Percentiles rank a stretch among this genome's conserved stretches.
Evolutionary conservation across 257 asterid genomes (phyloP).

Genomic region (Coffea eugenioides): DNA sequence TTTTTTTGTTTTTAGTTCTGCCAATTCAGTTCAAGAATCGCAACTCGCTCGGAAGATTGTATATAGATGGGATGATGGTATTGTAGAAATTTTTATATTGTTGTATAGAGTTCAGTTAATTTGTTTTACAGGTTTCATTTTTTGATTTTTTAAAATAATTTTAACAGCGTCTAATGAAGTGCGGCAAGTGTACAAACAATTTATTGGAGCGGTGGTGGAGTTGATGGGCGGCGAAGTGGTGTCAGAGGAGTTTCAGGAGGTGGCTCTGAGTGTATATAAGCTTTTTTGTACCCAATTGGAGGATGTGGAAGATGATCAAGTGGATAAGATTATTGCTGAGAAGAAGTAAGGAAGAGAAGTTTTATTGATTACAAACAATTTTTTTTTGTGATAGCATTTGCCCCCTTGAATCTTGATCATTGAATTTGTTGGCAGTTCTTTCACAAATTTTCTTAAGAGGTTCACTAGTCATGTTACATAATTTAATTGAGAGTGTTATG

Average conservation of each 20-base stretch:
- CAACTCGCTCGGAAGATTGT: constrained; percentile 75
- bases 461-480: neutral
- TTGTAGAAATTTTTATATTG: neutral
- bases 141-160: neutral
- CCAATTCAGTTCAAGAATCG: constrained; percentile 58
- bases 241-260: constrained; percentile 88
- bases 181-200: constrained; percentile 76
- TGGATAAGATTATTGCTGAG: constrained; percentile 38
- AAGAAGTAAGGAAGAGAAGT: constrained; percentile 43
- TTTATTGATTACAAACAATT: neutral
- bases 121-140: neutral
- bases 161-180: constrained; percentile 69
- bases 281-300: constrained; percentile 39
- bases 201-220: constrained; percentile 66
- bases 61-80: constrained; percentile 83
- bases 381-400: no score
- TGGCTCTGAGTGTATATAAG: constrained; percentile 65
- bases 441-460: neutral
- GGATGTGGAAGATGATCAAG: constrained; percentile 39
- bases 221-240: constrained; percentile 75
- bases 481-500: neutral
- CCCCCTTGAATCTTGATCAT: neutral
- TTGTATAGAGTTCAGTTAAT: neutral
- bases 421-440: no score
- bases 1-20: constrained; percentile 37